Conservation (phyloP, 768 basidiomycete genomes). For the Boletus sensibilis region DNA sequence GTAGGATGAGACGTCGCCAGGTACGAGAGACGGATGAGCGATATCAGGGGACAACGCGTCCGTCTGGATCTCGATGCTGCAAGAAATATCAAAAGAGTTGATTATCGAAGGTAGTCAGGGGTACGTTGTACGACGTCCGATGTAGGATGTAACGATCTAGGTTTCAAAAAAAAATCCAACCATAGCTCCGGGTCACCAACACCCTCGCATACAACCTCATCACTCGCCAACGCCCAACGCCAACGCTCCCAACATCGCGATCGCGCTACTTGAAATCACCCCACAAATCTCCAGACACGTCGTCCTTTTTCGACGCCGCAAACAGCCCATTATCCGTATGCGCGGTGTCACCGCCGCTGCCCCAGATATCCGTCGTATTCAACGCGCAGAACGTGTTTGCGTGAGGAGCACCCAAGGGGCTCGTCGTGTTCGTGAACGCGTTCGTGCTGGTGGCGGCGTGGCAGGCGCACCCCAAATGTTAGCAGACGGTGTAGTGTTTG, state of each 20-base stretch:
- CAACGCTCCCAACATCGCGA: neutral
- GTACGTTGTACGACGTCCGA: neutral
- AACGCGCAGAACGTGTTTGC: conserved; percentile 19
- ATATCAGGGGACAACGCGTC: neutral
- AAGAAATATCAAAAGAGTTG: neutral
- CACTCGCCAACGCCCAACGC: neutral
- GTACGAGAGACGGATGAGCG: neutral
- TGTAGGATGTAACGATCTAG: neutral
- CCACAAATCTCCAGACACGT: conserved; percentile 83
- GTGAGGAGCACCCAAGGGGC: conserved; percentile 17
- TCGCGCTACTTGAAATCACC: conserved; percentile 65
- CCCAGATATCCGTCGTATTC: conserved; percentile 61
- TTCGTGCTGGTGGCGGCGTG: neutral
- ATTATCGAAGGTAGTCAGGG: neutral
- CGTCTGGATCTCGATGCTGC: neutral
- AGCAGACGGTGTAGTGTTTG: conserved; percentile 26
- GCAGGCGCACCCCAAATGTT: conserved; percentile 37
- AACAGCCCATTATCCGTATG: conserved; percentile 38
- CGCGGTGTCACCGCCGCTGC: conserved; percentile 37
- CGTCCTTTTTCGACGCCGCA: conserved; percentile 59
- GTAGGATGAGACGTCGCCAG: neutral
- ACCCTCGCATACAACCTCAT: neutral
- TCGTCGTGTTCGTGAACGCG: conserved; percentile 6
- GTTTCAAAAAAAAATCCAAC: neutral
- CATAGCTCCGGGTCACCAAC: neutral